phyloP scores from a whole-genome alignment of 805 yeast genomes.

The Sungouiozyma ichnusensis region DNA sequence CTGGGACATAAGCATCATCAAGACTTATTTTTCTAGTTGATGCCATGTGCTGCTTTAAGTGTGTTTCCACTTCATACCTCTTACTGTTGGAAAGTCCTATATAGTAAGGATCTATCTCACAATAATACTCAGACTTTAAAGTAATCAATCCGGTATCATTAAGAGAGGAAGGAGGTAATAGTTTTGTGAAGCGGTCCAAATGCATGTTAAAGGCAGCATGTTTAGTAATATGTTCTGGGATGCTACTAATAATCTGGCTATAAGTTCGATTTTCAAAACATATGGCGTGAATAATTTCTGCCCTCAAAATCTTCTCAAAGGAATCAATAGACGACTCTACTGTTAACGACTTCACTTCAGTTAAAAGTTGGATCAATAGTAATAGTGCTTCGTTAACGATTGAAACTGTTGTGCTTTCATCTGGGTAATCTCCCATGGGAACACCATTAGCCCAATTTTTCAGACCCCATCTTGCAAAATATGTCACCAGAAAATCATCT shows the following conservation, averaged over 20 bases:
- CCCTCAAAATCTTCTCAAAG: slow-evolving; percentile 40
- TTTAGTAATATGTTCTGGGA: slow-evolving; percentile 66
- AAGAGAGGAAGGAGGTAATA: slow-evolving; percentile 48
- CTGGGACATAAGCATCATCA: slow-evolving; percentile 47
- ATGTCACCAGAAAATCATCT: slow-evolving; percentile 42
- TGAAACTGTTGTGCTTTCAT: slow-evolving; percentile 35
- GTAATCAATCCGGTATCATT: slow-evolving; percentile 55
- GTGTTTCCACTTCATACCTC: slow-evolving; percentile 71
- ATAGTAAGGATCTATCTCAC: slow-evolving; percentile 69
- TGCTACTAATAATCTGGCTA: slow-evolving; percentile 52
- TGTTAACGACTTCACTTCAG: slow-evolving; percentile 53
- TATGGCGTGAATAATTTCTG: slow-evolving; percentile 75
- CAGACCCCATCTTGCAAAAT: slow-evolving; percentile 64
- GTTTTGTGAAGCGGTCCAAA: slow-evolving; percentile 47
- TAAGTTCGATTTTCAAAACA: slow-evolving; percentile 66
- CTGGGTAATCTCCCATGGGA: slow-evolving; percentile 33
- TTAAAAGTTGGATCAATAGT: slow-evolving; percentile 53
- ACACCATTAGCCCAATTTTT: slow-evolving; percentile 41
- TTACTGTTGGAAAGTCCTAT: slow-evolving; percentile 67
- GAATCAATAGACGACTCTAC: slow-evolving; percentile 41
- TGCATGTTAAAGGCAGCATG: slow-evolving; percentile 66
- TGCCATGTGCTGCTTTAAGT: slow-evolving; percentile 43
- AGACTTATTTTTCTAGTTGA: slow-evolving; percentile 30
- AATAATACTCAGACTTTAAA: slow-evolving; percentile 45
- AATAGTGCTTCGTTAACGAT: slow-evolving; percentile 75